Percentiles rank a stretch among this genome's conserved stretches.
Evolutionary conservation across 2,329 filamentous ascomycete genomes (phyloP).

Genomic region (Aspergillus felis): DNA sequence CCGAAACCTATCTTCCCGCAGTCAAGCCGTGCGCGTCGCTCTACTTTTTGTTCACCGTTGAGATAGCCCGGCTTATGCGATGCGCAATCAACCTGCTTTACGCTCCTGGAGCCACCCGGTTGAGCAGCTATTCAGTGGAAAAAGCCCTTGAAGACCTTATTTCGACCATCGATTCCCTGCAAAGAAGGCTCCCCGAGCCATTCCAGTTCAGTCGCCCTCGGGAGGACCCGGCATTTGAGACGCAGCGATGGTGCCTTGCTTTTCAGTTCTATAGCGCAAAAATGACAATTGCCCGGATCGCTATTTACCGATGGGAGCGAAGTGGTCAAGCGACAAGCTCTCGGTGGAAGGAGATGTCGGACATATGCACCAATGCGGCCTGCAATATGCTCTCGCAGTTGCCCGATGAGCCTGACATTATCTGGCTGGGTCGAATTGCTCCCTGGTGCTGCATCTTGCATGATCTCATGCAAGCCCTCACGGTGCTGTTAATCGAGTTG

Average conservation of each 20-base stretch:
- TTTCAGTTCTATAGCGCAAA: constrained; percentile 39
- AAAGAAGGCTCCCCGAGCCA: background rate
- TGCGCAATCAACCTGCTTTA: background rate
- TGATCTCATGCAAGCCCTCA: constrained; percentile 38
- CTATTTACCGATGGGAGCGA: constrained; percentile 32
- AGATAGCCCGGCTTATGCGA: background rate
- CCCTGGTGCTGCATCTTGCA: constrained; percentile 43
- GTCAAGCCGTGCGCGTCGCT: background rate
- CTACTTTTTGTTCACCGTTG: background rate
- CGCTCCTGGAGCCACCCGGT: background rate
- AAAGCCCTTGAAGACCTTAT: background rate
- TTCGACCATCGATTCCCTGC: background rate
- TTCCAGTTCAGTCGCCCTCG: background rate
- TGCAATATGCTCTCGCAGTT: constrained; percentile 32
- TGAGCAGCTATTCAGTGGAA: background rate
- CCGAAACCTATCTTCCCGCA: background rate
- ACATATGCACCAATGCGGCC: constrained; percentile 34
- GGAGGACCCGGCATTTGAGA: background rate
- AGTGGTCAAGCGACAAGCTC: constrained; percentile 12
- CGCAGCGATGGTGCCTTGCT: constrained; percentile 12
- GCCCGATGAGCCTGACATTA: constrained; percentile 29
- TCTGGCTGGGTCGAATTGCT: constrained; percentile 28
- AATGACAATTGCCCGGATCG: constrained; percentile 37
- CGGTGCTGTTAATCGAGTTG: constrained; percentile 34
- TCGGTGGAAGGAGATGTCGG: constrained; percentile 22